Conservation (phyloP, 352 stramenopile species). For the Elongisporangium prolatum region DNA sequence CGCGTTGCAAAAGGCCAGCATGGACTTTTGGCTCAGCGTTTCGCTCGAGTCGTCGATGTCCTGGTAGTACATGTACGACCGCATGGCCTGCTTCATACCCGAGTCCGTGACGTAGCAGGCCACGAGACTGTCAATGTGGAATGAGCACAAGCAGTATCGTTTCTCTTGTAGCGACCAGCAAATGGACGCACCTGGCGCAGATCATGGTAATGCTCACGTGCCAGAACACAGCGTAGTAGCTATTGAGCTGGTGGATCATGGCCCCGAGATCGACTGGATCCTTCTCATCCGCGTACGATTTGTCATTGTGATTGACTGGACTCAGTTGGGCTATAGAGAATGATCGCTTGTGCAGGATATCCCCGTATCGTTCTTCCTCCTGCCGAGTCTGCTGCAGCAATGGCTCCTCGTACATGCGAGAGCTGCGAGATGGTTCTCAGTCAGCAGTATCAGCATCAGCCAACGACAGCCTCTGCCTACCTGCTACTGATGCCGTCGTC, state of each 20-base stretch:
- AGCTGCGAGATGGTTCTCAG: constrained; percentile 9
- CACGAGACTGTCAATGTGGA: constrained; percentile 27
- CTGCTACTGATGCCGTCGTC: constrained; percentile 15
- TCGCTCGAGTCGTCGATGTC: constrained; percentile 46
- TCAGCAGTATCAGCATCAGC: constrained; percentile 4
- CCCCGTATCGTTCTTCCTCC: neutral
- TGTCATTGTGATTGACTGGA: neutral
- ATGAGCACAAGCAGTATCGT: neutral
- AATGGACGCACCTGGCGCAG: constrained; percentile 36
- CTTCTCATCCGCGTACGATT: constrained; percentile 5
- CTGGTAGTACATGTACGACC: constrained; percentile 82
- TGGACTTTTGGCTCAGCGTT: constrained; percentile 37
- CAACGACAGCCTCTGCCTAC: too few relatives aligned
- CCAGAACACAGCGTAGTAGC: constrained; percentile 71
- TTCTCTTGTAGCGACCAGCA: neutral
- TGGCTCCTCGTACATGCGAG: constrained; percentile 47
- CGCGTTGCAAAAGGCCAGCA: constrained; percentile 69
- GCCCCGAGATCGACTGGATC: constrained; percentile 18
- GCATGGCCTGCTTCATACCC: constrained; percentile 48
- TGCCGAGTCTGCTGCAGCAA: constrained; percentile 29
- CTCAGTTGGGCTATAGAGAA: constrained; percentile 7
- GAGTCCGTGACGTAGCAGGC: constrained; percentile 43
- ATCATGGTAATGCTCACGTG: constrained; percentile 74
- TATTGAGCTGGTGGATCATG: constrained; percentile 64
- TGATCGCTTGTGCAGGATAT: constrained; percentile 1